Percentiles rank a stretch among this genome's conserved stretches.
These are phyloP conservation scores for Penicillium riverlandense DNA, from an alignment of 495 filamentous ascomycete genomes.

Conservation along the genomic window DNA sequence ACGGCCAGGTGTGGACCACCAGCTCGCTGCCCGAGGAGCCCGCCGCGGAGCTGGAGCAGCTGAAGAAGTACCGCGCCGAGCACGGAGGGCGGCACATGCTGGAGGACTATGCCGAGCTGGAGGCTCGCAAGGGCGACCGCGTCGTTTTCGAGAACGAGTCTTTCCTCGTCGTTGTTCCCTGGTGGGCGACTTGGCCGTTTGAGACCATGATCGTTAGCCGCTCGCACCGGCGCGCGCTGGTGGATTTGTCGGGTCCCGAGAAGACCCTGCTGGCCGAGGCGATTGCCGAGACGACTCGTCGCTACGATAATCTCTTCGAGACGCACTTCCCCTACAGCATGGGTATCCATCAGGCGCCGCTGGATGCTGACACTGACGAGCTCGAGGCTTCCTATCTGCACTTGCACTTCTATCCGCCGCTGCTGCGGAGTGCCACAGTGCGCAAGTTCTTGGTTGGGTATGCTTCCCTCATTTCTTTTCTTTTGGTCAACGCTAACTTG, in stretches of 20 bases:
- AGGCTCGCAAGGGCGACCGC: conserved; percentile 73
- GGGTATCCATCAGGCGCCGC: conserved; percentile 90
- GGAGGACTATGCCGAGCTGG: conserved; percentile 78
- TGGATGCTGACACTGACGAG: conserved; percentile 79
- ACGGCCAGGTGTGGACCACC: conserved; percentile 95
- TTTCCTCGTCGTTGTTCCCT: conserved; percentile 84
- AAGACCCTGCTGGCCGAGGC: conserved; percentile 67
- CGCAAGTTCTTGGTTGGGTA: conserved; percentile 90
- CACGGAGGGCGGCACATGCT: conserved; percentile 68
- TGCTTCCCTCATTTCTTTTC: conserved; percentile 9
- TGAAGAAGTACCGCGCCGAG: conserved; percentile 66
- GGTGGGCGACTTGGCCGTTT: conserved; percentile 98
- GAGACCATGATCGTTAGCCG: conserved; percentile 88
- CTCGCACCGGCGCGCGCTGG: conserved; percentile 68
- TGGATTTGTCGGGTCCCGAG: conserved; percentile 69
- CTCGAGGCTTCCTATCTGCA: conserved; percentile 84
- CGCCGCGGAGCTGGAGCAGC: conserved; percentile 63
- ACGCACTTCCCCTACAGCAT: conserved; percentile 92
- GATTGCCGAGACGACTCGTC: conserved; percentile 75
- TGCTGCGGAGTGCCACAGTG: conserved; percentile 87
- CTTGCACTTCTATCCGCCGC: conserved; percentile 93
- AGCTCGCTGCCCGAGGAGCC: conserved; percentile 86
- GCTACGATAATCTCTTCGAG: conserved; percentile 97
- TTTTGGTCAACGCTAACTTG: neutral
- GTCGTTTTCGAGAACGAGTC: conserved; percentile 77